Evolutionary conservation across 1,284 basidiomycete species (phyloP), one percentile per base, ranked within the genome.

Genomic region (Ganoderma resinaceum): DNA sequence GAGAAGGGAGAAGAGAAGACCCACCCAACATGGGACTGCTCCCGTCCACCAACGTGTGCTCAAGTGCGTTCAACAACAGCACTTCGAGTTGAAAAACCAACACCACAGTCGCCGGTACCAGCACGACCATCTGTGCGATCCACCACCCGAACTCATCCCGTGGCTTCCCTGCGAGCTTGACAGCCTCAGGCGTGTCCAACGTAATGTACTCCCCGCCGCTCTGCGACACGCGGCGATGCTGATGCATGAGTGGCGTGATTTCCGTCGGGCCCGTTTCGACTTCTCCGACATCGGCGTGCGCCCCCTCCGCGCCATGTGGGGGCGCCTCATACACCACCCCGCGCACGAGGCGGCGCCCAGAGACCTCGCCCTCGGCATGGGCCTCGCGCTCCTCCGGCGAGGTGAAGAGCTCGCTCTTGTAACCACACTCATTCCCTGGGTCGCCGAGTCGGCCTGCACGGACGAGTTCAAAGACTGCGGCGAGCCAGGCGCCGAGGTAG

Each of bases 11-110:
- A 8, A 2, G 3, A 6, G 31, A n/a, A 38, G 18, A 82, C 88
- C 80, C 69, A 89, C 90, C 83, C 37, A 76, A 70, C 40, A 75
- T 71, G 3, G 87, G 81, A 55, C 80, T 80, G 65, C 84, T 88
- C n/a, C 92, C 92, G 73, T 94, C 92, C 0, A 84, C 82, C 20
- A 92, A 77, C 0, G 89, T 90, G 77, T 93, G 90, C 29, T 83
- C 77, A 73, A 87, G 75, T 7, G 87, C 82, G 60, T 80, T 82
- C 23, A 92, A 66, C 40, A 89, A 66, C 55, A 91, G 71, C 35
- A 87, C 73, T 2, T 81, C 78, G 31, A 91, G 80, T 72, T 92
- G 89, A 59, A 81, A 83, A n/a, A 90, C 70, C 55, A 92, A 74
- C 23, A 90, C 82, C 18, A 88, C 83, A 0, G 90, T 88, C 2